A percentile compares a stretch with the other conserved stretches of the same genome.
phyloP scores from a whole-genome alignment of 148 eudicot species.

The Cornus suecica region DNA sequence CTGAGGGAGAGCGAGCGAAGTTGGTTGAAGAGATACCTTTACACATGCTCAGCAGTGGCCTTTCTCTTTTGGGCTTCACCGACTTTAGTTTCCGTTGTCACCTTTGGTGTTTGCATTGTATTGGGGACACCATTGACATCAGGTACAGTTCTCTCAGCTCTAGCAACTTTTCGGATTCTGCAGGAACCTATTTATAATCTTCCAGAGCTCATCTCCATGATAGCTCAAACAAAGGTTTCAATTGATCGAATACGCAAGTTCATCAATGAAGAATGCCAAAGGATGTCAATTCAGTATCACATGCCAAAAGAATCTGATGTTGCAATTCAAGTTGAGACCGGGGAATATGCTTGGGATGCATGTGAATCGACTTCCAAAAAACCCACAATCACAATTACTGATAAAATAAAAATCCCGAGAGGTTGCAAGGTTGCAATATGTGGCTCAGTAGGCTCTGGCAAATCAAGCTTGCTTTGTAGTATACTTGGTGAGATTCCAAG shows the following conservation, averaged over 20 bases:
- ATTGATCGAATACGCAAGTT: constrained; percentile 62
- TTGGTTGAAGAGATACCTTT: constrained; percentile 73
- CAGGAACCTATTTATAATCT: constrained; percentile 92
- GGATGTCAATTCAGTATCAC: constrained; percentile 26
- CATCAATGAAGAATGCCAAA: constrained; percentile 46
- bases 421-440: constrained; percentile 84
- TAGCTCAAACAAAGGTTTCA: constrained; percentile 82
- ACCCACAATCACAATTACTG: constrained; percentile 50
- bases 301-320: constrained; percentile 29
- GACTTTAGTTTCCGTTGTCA: constrained; percentile 72
- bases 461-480: constrained; percentile 78
- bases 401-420: constrained; percentile 43
- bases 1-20: constrained; percentile 62
- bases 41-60: constrained; percentile 74
- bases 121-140: constrained; percentile 70
- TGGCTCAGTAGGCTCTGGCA: constrained; percentile 92
- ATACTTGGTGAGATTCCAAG: constrained; percentile 84
- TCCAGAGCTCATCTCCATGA: constrained; percentile 77
- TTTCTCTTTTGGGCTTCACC: constrained; percentile 97
- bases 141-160: constrained; percentile 76
- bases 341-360: constrained; percentile 74
- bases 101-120: constrained; percentile 75
- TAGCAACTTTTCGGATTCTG: constrained; percentile 86
- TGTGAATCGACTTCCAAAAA: constrained; percentile 28
- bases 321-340: constrained; percentile 56